Evolutionary conservation across 257 asterid genomes (phyloP), one percentile per base, ranked within the genome.

Genomic region (Nicotiana tabacum): DNA sequence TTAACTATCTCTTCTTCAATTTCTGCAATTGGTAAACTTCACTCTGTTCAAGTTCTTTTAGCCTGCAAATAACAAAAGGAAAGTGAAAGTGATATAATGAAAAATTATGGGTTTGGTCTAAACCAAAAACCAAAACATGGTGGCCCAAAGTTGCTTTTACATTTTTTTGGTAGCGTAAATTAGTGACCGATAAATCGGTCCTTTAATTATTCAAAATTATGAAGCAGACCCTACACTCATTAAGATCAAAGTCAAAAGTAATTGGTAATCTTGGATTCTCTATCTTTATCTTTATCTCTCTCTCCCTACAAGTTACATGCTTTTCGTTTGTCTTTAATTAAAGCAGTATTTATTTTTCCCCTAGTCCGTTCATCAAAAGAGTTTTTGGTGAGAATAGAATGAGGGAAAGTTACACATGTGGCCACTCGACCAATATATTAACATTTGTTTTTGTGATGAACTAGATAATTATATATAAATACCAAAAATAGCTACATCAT

Each of bases 191-290:
- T 35, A 27, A 2, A 32, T 48, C 6, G 46, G 16, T 2, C 46
- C 39, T 48, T 24, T 27, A 74, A 74, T 48, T 48, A 74, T 48
- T 74, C 80, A 74, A 27, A 74, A 74, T 74, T 74, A 48, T 74
- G 80, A 74, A 74, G 4, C 13, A 12, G 80, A 74, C 80, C 80
- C 43, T 51, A 74, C 62, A 51, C 15, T 74, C 3, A 9, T 74
- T 74, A 37, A 48, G 43, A 48, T 48, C 6, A 48, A 74, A 48
- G 12, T 48, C 24, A 24, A 74, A 13, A 74, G 79, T 4, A 24
- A 24, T 72, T 24, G 15, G 7, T 33, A 67, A 3, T 67, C 76
- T 30, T 65, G 39, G 43, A 65, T 65, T 65, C 70, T 43, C 51
- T 43, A 43, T 8, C 11, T 43, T 0, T 5, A 1, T 39, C 46